phyloP scores from a whole-genome alignment of 768 basidiomycete genomes.

The Leucogyrophana mollusca region DNA sequence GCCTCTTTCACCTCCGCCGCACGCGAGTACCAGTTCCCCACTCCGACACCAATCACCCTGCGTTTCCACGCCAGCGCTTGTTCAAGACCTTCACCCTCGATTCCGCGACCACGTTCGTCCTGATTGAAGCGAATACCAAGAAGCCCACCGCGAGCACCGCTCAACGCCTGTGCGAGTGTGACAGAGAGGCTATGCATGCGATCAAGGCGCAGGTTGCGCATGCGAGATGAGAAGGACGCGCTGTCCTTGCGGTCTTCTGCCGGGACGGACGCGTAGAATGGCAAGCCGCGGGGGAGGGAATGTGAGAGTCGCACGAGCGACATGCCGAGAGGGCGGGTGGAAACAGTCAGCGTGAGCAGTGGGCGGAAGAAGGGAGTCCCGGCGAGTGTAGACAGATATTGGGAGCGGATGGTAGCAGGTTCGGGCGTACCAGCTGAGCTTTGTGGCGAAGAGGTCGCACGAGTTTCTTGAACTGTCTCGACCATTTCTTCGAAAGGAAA shows the following conservation, averaged over 20 bases:
- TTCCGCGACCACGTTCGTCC: conserved; percentile 30
- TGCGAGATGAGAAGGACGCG: conserved; percentile 27
- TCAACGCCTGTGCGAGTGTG: conserved; percentile 28
- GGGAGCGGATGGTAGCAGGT: conserved; percentile 15
- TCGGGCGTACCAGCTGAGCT: background rate
- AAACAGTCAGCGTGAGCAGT: conserved; percentile 36
- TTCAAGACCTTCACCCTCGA: conserved; percentile 37
- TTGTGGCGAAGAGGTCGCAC: background rate
- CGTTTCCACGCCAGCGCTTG: conserved; percentile 28
- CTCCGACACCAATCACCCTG: conserved; percentile 32
- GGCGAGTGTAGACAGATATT: conserved; percentile 28
- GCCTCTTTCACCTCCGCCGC: conserved; percentile 19
- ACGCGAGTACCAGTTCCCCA: conserved; percentile 31
- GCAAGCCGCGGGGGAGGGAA: conserved; percentile 29
- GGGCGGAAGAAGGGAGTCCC: conserved; percentile 39
- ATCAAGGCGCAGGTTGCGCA: conserved; percentile 33
- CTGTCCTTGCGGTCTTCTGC: conserved; percentile 33
- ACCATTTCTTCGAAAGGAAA: conserved; percentile 7
- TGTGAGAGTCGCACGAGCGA: conserved; percentile 33
- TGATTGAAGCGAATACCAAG: conserved; percentile 34
- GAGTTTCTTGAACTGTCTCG: conserved; percentile 1
- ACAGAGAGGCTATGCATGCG: conserved; percentile 30
- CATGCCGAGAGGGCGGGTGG: conserved; percentile 41
- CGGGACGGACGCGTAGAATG: conserved; percentile 33
- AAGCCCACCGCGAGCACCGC: conserved; percentile 37